phyloP scores from a whole-genome alignment of 176 grass and related monocot species.

The Eragrostis curvula region DNA sequence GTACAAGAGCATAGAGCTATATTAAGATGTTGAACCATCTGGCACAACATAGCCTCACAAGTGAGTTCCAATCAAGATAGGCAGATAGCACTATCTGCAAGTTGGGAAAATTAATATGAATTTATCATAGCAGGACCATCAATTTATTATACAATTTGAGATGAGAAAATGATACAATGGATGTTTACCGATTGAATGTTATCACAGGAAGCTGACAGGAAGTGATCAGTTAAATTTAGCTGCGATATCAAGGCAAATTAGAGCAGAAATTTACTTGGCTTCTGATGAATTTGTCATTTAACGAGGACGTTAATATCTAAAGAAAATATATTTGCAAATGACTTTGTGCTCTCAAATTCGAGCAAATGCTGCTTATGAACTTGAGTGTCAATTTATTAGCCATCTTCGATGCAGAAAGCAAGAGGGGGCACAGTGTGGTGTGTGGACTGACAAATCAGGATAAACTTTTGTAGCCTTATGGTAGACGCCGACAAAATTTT shows the following conservation, averaged over 20 bases:
- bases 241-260: slow-evolving; percentile 1
- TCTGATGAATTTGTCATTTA: not conserved
- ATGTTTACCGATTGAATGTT: not conserved
- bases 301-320: not conserved
- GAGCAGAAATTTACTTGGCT: not conserved
- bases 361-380: not conserved
- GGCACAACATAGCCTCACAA: not conserved
- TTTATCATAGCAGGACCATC: not conserved
- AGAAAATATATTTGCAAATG: not conserved
- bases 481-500: not conserved
- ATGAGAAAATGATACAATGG: not conserved
- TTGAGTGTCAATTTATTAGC: not conserved
- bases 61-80: slow-evolving; percentile 3
- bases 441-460: not conserved
- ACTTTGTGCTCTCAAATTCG: not conserved
- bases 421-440: not conserved
- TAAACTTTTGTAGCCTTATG: slow-evolving; percentile 5
- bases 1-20: not conserved
- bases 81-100: not conserved
- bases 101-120: slow-evolving; percentile 10
- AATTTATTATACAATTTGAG: slow-evolving; percentile 16
- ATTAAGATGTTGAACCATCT: not conserved
- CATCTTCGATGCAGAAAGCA: slow-evolving; percentile 4
- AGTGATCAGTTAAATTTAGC: not conserved
- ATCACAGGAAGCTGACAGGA: not conserved